Percentiles rank a stretch among this genome's conserved stretches.
These are phyloP conservation scores for Wilhelminamyces savonicus DNA, from an alignment of 805 yeast genomes.

Conservation along the genomic window DNA sequence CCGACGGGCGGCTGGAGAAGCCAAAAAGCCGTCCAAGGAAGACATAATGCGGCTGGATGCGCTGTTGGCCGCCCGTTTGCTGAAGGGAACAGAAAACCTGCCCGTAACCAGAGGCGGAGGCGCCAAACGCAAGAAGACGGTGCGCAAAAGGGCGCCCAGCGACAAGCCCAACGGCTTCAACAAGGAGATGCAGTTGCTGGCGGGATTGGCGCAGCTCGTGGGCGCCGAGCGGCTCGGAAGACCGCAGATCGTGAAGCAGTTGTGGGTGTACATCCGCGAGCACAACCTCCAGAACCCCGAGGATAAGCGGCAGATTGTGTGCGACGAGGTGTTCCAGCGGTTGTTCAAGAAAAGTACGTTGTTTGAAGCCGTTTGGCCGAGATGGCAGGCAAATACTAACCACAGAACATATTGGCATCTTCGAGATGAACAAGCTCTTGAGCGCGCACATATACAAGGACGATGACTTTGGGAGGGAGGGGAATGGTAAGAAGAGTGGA, in stretches of 20 bases:
- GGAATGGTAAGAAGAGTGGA: neutral
- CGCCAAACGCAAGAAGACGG: conserved; percentile 4
- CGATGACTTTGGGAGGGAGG: conserved; percentile 15
- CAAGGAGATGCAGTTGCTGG: conserved; percentile 43
- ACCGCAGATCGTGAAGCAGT: conserved; percentile 60
- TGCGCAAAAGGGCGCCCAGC: conserved; percentile 3
- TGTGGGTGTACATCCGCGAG: conserved; percentile 68
- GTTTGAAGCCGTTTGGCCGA: neutral
- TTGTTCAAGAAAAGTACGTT: conserved; percentile 53
- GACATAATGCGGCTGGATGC: conserved; percentile 46
- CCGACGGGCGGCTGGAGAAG: conserved; percentile 24
- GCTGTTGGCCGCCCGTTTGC: conserved; percentile 44
- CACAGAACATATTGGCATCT: conserved; percentile 41
- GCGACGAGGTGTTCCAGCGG: conserved; percentile 51
- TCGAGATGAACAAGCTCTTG: conserved; percentile 51
- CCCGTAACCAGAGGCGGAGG: conserved; percentile 14
- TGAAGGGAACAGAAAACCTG: conserved; percentile 20
- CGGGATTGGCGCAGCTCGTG: conserved; percentile 45
- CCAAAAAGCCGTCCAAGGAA: conserved; percentile 12
- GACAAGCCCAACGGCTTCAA: conserved; percentile 32
- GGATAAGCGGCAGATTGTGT: conserved; percentile 58
- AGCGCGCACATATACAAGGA: conserved; percentile 42
- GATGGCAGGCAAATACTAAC: conserved; percentile 6
- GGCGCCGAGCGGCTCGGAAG: conserved; percentile 43
- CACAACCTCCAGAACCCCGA: conserved; percentile 59